phyloP scores from a whole-genome alignment of 768 basidiomycete species.

The Naganishia randhawae region DNA sequence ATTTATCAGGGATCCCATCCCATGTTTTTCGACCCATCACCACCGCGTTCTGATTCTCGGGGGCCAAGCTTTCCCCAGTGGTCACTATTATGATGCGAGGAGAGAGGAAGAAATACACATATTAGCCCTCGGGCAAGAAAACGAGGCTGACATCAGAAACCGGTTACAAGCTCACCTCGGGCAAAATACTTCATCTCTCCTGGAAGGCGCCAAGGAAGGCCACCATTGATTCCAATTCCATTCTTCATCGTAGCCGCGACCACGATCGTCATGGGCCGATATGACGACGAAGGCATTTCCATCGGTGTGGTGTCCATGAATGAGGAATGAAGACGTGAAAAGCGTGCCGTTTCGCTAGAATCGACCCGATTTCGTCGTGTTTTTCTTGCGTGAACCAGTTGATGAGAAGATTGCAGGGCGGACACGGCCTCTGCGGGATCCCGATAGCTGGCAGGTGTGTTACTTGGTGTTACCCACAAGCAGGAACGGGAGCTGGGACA shows the following conservation, averaged over 20 bases:
- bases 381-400: not conserved
- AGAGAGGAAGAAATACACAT: not conserved
- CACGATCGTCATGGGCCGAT: slow-evolving; percentile 66
- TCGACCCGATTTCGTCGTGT: not conserved
- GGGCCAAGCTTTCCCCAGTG: slow-evolving; percentile 54
- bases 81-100: slow-evolving; percentile 35
- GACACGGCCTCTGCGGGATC: too few species aligned
- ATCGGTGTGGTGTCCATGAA: not conserved
- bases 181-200: slow-evolving; percentile 91
- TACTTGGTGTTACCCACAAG: too few species aligned
- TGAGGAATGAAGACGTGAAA: not conserved
- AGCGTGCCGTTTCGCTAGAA: not conserved
- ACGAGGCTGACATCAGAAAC: not conserved
- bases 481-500: not conserved
- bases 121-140: not conserved
- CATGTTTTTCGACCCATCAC: slow-evolving; percentile 97
- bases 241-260: slow-evolving; percentile 83
- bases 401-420: not conserved
- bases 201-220: slow-evolving; percentile 82
- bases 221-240: slow-evolving; percentile 75
- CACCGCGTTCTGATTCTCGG: slow-evolving; percentile 64
- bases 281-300: not conserved
- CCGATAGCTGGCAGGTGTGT: too few species aligned
- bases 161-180: slow-evolving; percentile 59
- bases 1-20: slow-evolving; percentile 87